A percentile compares a stretch with the other conserved stretches of the same genome.
Conservation (phyloP, 1,284 basidiomycete species). For the Sanghuangporus weigelae region DNA sequence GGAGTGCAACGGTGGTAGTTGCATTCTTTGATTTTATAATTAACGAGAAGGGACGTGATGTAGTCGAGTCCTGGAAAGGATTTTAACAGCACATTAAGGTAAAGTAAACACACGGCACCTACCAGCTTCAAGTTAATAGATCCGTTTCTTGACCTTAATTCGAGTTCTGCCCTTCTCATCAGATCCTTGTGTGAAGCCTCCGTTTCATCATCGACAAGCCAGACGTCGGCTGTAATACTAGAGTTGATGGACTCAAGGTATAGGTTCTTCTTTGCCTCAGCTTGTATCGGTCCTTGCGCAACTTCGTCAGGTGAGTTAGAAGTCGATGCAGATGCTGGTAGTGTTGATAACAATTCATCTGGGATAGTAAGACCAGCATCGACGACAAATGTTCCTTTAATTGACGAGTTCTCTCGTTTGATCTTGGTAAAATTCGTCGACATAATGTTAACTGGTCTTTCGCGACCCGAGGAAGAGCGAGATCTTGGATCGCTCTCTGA, state of each 20-base stretch:
- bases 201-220: background rate
- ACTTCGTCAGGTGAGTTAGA: no score
- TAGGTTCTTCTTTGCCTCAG: slow-evolving; percentile 3
- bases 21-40: slow-evolving; percentile 2
- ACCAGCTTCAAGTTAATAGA: slow-evolving; percentile 1
- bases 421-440: slow-evolving; percentile 10
- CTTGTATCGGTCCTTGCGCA: background rate
- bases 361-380: slow-evolving; percentile 12
- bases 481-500: background rate
- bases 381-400: slow-evolving; percentile 14
- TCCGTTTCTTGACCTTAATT: background rate
- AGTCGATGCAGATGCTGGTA: background rate
- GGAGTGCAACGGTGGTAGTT: background rate
- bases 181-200: background rate
- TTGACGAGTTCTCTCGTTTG: slow-evolving; percentile 2
- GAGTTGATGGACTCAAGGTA: background rate
- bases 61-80: background rate
- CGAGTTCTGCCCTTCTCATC: background rate
- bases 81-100: background rate
- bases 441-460: background rate
- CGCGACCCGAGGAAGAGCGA: background rate
- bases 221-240: background rate
- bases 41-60: background rate
- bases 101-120: background rate
- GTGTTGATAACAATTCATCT: background rate